Evolutionary conservation across 345 rosid species (phyloP).

Genomic region (Hypericum perforatum): DNA sequence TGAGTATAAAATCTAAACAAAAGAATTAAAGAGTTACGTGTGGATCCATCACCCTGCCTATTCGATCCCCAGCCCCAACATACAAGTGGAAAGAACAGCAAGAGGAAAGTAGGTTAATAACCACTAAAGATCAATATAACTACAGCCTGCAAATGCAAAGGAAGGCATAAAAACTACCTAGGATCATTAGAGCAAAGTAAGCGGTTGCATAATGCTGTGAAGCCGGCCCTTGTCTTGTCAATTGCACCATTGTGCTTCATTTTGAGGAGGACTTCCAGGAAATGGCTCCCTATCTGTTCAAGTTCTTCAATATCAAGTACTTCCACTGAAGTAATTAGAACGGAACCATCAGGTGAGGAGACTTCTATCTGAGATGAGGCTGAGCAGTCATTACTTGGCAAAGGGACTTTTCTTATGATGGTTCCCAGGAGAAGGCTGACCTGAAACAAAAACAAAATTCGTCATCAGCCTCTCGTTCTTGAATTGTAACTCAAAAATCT

Average conservation of each 20-base stretch:
- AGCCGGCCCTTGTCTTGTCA: slow-evolving; percentile 97
- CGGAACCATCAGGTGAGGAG: slow-evolving; percentile 21
- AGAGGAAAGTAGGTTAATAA: slow-evolving; percentile 1
- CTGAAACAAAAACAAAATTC: slow-evolving; percentile 35
- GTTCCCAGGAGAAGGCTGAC: slow-evolving; percentile 93
- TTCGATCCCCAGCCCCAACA: neutral
- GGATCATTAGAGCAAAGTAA: slow-evolving; percentile 87
- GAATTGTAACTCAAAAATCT: neutral
- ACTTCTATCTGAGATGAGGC: slow-evolving; percentile 26
- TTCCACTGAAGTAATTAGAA: slow-evolving; percentile 25
- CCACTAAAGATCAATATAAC: too few species aligned
- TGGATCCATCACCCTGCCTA: neutral
- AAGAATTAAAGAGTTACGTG: neutral
- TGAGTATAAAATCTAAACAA: neutral
- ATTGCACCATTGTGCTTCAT: slow-evolving; percentile 99
- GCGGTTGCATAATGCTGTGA: slow-evolving; percentile 93
- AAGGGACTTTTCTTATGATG: slow-evolving; percentile 77
- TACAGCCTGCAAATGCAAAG: too few species aligned
- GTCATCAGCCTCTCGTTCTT: neutral
- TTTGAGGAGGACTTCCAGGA: slow-evolving; percentile 86
- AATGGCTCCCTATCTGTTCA: slow-evolving; percentile 79
- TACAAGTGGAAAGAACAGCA: neutral
- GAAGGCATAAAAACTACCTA: slow-evolving; percentile 28
- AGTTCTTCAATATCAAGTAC: slow-evolving; percentile 77
- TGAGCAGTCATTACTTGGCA: slow-evolving; percentile 42